Base-by-base conservation (phyloP, 495 filamentous ascomycete species). In the Podospora appendiculata region DNA sequence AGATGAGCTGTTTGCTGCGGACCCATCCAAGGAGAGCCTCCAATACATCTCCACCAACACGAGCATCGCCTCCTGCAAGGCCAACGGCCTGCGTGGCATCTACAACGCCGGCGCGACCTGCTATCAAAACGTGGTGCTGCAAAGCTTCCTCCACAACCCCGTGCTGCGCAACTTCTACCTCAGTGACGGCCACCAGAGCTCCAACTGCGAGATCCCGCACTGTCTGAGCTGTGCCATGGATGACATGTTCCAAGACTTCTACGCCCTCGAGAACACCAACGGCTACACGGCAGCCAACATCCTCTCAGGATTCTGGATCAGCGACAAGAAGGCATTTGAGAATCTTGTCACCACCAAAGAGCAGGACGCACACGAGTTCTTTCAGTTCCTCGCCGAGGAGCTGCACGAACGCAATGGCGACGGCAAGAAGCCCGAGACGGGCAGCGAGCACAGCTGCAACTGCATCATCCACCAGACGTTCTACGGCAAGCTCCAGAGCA, bases 291-390 rank as follows among this genome's bases (percentile, higher is more conserved):
- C 89, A 0, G 81, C 88, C 12, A 87, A 84, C 52, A 86, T 95
- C 50, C 81, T 96, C 33, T 76, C 83, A 0, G 83, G 82, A 0
- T 87, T 88, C 56, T 92, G 89, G 89, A 83, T 87, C 51, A 83
- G 81, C 10, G 85, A 78, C 49, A 78, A 73, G 63, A 73, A 74
- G 62, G 65, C 67, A 5, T 72, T 75, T 18, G 71, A 90, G 75
- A 80, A 86, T n/a, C 77, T 95, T 25, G 86, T 89, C 9, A 89
- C 89, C n/a, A 90, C 92, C 59, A 84, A 88, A 53, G 89, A 95
- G 67, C 91, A 95, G 69, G 91, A 96, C 63, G 89, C 90, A 1
- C 90, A 96, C 64, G 91, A 96, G 62, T 96, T 91, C 67, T 89
- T 95, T 70, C 88, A 93, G 63, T 95, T 94, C 62, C 77, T 96